Evolutionary conservation across 805 yeast genomes (phyloP), one percentile per base, ranked within the genome.

Genomic region (Clavispora fructus): DNA sequence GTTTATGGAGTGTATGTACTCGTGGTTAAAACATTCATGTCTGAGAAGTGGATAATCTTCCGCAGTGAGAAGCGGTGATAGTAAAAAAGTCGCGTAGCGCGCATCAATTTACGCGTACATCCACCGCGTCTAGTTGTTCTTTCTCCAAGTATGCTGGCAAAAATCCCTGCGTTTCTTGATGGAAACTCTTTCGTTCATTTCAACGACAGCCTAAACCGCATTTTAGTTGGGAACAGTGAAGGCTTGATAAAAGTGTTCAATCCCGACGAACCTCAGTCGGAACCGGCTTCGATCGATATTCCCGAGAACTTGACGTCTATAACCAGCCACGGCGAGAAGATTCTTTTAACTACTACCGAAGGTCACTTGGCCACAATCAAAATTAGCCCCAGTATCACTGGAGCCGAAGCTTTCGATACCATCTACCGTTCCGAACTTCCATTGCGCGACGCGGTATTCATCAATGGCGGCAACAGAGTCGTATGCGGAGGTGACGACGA

Each of bases 401-500:
- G 54, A 2, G 49, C 49, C 28, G 77, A 69, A 43, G 52, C 66
- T 30, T 67, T 71, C 23, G 68, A 74, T 45, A 55, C 73, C 39
- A 55, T 79, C n/a, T 69, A 66, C 40, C 62, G 82, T 40, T 63
- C 79, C 1, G 69, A 71, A 32, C 57, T 72, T 28, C 73, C 80
- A 0, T 56, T 82, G 19, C 65, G 86, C 50, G 83, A 78, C 51
- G 73, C 78, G 7, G 67, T 65, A 12, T 76, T 80, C 55, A 78
- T 83, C 19, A 86, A 85, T 53, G 79, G 77, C 42, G 89, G 85
- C 0, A 74, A 77, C 31, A 68, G 79, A 58, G 68, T 74, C 1
- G 68, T 81, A 1, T 74, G 80, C 48, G 90, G 84, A 25, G 91
- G 92, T 35, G 87, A 84, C 52, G 85, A 80, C 51, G 74, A 77